Evolutionary conservation across 1,139 yeast species (phyloP).

Genomic region (Yamadazyma mexicana): DNA sequence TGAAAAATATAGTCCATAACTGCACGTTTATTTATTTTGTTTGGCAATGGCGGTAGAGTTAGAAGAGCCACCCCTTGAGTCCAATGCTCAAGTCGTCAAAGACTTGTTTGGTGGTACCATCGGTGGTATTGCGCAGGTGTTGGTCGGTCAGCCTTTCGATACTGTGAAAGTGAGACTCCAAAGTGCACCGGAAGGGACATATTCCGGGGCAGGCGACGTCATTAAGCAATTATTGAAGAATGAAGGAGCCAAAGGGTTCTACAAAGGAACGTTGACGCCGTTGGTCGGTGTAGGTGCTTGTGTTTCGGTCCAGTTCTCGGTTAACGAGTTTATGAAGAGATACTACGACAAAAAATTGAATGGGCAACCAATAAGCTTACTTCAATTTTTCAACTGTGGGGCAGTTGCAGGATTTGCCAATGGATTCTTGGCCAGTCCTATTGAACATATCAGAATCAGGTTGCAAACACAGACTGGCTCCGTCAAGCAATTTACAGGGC

Average conservation of each 20-base stretch:
- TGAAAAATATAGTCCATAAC: conserved; percentile 1
- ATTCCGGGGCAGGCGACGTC: conserved; percentile 74
- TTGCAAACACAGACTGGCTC: conserved; percentile 76
- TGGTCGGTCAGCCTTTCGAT: conserved; percentile 96
- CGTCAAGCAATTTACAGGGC: conserved; percentile 60
- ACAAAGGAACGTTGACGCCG: conserved; percentile 86
- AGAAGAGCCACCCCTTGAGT: conserved; percentile 47
- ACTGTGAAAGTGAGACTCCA: conserved; percentile 88
- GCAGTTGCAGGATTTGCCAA: conserved; percentile 88
- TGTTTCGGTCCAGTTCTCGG: conserved; percentile 79
- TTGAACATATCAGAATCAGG: conserved; percentile 89
- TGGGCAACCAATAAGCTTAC: conserved; percentile 43
- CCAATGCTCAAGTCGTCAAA: conserved; percentile 60
- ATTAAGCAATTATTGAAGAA: conserved; percentile 64
- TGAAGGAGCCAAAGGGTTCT: conserved; percentile 81
- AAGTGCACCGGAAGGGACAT: conserved; percentile 77
- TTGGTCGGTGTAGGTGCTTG: conserved; percentile 93
- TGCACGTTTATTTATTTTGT: no score
- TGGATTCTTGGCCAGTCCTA: conserved; percentile 85
- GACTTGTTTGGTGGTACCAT: conserved; percentile 89
- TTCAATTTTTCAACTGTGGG: conserved; percentile 78
- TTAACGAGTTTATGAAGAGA: conserved; percentile 91
- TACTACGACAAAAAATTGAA: conserved; percentile 46
- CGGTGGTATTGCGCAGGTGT: conserved; percentile 93
- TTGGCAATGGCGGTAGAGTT: conserved; percentile 40